Conservation (phyloP, 805 yeast species). For the Candida maris region DNA sequence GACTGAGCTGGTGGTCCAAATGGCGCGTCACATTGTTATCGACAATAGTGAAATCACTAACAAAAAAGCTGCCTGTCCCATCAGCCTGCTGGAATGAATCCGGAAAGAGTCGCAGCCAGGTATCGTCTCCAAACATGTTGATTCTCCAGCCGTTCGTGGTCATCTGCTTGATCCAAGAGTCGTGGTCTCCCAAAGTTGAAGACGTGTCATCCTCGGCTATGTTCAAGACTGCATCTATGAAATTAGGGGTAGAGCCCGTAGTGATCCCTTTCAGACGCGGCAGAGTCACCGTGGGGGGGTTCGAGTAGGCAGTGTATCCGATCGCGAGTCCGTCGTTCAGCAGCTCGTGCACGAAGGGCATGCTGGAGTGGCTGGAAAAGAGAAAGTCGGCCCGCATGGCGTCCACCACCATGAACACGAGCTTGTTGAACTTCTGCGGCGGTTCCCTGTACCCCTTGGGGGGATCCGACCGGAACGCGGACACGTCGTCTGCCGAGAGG, state of each 20-base stretch:
- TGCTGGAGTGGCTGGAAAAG: constrained; percentile 60
- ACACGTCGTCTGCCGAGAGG: constrained; percentile 53
- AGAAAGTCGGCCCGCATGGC: constrained; percentile 89
- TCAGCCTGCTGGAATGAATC: constrained; percentile 59
- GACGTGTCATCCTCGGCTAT: constrained; percentile 85
- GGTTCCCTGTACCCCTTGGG: constrained; percentile 28
- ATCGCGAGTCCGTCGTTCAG: constrained; percentile 66
- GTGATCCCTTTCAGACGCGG: constrained; percentile 92
- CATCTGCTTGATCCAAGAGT: constrained; percentile 84
- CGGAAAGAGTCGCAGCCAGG: constrained; percentile 93
- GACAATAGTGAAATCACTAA: constrained; percentile 91
- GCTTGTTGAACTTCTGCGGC: constrained; percentile 53
- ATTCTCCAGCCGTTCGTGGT: constrained; percentile 38
- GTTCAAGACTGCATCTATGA: constrained; percentile 89
- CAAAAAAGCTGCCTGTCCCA: constrained; percentile 92
- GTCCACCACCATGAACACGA: constrained; percentile 84
- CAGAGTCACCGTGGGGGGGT: constrained; percentile 95
- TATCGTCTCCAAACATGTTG: constrained; percentile 94
- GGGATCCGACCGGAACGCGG: constrained; percentile 31
- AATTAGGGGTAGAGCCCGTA: constrained; percentile 92
- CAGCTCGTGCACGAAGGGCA: constrained; percentile 63
- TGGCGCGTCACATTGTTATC: constrained; percentile 92
- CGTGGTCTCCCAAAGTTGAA: constrained; percentile 66
- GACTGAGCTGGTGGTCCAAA: constrained; percentile 53
- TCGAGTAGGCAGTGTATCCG: constrained; percentile 87